Base-by-base conservation (phyloP, 371 early-diverging fungal species). In the Mortierella sp. region DNA sequence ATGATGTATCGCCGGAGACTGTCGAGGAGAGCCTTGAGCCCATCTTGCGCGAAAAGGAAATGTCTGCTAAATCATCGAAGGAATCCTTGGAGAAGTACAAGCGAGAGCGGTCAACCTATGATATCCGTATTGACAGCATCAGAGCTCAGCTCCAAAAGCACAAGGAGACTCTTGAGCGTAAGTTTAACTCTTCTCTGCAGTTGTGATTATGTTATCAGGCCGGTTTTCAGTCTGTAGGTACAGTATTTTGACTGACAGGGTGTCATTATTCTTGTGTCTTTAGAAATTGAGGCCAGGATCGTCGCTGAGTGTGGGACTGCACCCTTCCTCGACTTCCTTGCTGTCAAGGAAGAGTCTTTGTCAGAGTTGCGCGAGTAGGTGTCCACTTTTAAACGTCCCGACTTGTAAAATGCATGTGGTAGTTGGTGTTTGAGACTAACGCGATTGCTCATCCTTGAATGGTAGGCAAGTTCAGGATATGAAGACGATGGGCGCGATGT, bases 301-400 rank as follows among this genome's bases (percentile, higher is more conserved):
- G 38, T 46, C 3, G 54, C 35, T 12, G 76, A 78, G 29, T 88
- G 88, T 54, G 81, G 75, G 24, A 71, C 41, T 4, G 68, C 71
- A 21, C 16, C 75, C 0, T 71, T 87, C n/a, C 79, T 79, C 1
- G 81, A 79, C 16, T 41, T 87, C 1, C 51, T 87, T 49, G 51
- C 58, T 2, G 58, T 35, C 27, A 84, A 84, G 38, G 82, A 79
- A 5, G 88, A 89, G 55, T 83, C 75, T 3, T 79, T 84, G 38
- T 74, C 63, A 5, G 83, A 84, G 38, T 55, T 87, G 41, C 80
- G 87, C 43, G 81, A 83, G 79, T 88, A 91, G 54, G 83, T 51
- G 8, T 35, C 43, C 24, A 5, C 10, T 27, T 24, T 43, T 14
- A 38, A 27, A n/a, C 11, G 5, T 44, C 49, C 21, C n/a, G n/a